Percentiles rank a stretch among this genome's conserved stretches.
phyloP scores from a whole-genome alignment of 2,329 filamentous ascomycete genomes.

The Orbilia ellipsospora region DNA sequence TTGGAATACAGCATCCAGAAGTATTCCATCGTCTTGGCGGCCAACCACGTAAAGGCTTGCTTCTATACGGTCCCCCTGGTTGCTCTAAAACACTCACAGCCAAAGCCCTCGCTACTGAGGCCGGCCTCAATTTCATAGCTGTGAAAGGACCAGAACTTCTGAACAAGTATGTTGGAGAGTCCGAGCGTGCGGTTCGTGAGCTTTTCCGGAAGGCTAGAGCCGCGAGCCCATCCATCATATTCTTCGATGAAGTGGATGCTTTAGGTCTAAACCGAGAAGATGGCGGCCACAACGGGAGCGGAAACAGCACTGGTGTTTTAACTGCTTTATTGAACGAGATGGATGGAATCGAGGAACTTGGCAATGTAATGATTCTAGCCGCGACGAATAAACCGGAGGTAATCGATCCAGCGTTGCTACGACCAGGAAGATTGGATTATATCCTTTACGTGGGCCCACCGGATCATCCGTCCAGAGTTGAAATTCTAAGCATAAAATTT shows the following conservation, averaged over 20 bases:
- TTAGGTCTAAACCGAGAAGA: conserved; percentile 69
- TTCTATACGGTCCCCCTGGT: conserved; percentile 75
- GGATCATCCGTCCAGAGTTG: conserved; percentile 68
- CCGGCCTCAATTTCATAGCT: conserved; percentile 74
- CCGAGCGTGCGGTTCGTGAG: conserved; percentile 73
- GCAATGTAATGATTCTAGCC: conserved; percentile 73
- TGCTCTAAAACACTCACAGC: conserved; percentile 77
- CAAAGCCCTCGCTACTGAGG: conserved; percentile 74
- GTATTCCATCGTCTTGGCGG: conserved; percentile 59
- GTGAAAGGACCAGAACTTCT: conserved; percentile 76
- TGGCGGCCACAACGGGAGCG: conserved; percentile 45
- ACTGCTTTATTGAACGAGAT: conserved; percentile 76
- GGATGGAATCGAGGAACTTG: conserved; percentile 74
- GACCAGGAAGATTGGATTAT: conserved; percentile 73
- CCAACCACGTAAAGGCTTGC: conserved; percentile 71
- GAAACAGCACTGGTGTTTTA: conserved; percentile 68
- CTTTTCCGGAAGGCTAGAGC: conserved; percentile 74
- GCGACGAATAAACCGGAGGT: conserved; percentile 75
- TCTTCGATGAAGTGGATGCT: conserved; percentile 77
- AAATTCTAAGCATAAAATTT: conserved; percentile 71
- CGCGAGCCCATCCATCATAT: conserved; percentile 75
- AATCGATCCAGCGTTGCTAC: conserved; percentile 72
- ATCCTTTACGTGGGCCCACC: conserved; percentile 74
- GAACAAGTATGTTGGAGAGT: conserved; percentile 77
- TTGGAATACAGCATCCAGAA: conserved; percentile 56